A percentile compares a stretch with the other conserved stretches of the same genome.
Evolutionary conservation across 2,329 filamentous ascomycete species (phyloP).

Genomic region (Aspergillus ustus): DNA sequence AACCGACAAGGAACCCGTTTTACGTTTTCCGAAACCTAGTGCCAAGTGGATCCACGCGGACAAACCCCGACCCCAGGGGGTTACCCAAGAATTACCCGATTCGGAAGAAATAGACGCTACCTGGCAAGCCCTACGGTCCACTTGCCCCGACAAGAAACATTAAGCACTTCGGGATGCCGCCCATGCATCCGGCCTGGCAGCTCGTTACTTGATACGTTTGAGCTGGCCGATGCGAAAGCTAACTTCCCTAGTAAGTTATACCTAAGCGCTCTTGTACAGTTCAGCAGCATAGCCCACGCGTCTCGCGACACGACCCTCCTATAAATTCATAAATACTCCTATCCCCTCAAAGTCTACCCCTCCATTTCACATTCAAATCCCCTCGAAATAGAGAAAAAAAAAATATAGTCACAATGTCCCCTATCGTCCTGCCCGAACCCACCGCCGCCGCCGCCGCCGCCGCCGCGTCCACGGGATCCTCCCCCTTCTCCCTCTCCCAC

Average conservation of each 20-base stretch:
- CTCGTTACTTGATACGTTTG: not conserved
- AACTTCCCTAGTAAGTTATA: not conserved
- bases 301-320: not conserved
- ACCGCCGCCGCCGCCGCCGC: slow-evolving; percentile 16
- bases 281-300: not conserved
- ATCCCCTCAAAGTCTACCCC: not conserved
- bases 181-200: not conserved
- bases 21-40: not conserved
- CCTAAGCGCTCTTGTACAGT: not conserved
- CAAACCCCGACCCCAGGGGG: slow-evolving; percentile 5
- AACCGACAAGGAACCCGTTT: not conserved
- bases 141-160: slow-evolving; percentile 3
- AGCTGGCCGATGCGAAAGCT: not conserved
- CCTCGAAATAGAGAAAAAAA: not conserved
- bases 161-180: slow-evolving; percentile 15
- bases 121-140: slow-evolving; percentile 7
- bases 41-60: slow-evolving; percentile 9
- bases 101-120: slow-evolving; percentile 13
- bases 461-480: slow-evolving; percentile 22
- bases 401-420: slow-evolving; percentile 7
- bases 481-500: slow-evolving; percentile 52
- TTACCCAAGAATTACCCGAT: slow-evolving; percentile 9
- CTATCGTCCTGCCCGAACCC: slow-evolving; percentile 25
- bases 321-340: not conserved
- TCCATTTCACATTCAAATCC: not conserved